Percentiles rank a stretch among this genome's conserved stretches.
phyloP scores from a whole-genome alignment of 768 basidiomycete species.

The Phlebiopsis gigantea region DNA sequence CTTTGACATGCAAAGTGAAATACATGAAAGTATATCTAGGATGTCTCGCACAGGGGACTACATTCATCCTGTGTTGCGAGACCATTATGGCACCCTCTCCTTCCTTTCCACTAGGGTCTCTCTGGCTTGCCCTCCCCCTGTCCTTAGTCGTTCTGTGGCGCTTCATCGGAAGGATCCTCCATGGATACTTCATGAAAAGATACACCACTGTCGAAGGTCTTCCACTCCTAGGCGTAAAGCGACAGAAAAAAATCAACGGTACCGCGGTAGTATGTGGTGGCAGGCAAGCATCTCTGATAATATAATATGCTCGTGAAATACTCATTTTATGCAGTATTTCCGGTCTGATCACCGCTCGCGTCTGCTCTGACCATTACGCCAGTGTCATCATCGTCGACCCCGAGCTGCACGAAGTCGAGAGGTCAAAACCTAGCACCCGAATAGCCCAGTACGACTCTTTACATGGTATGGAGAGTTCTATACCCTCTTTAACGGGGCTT shows the following conservation, averaged over 20 bases:
- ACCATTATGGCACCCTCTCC: not conserved
- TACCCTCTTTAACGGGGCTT: not conserved
- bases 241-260: slow-evolving; percentile 7
- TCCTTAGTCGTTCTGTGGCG: not conserved
- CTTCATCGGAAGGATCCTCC: not conserved
- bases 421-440: slow-evolving; percentile 11
- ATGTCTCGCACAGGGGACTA: not conserved
- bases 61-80: not conserved
- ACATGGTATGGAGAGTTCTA: slow-evolving; percentile 11
- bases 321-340: slow-evolving; percentile 7
- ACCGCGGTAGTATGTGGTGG: slow-evolving; percentile 14
- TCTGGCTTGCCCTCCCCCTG: not conserved
- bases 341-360: slow-evolving; percentile 12
- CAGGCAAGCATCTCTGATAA: not conserved
- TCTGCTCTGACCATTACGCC: slow-evolving; percentile 14
- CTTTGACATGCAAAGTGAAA: not conserved
- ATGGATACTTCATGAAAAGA: slow-evolving; percentile 3
- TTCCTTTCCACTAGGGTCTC: no score
- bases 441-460: slow-evolving; percentile 15
- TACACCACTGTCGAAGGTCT: slow-evolving; percentile 10
- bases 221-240: slow-evolving; percentile 3
- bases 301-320: no score
- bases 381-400: slow-evolving; percentile 11
- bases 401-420: slow-evolving; percentile 9
- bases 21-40: not conserved